Percentiles rank a stretch among this genome's conserved stretches.
These are phyloP conservation scores for Cladosporium sp. DNA, from an alignment of 2,329 filamentous ascomycete species.

Conservation along the genomic window DNA sequence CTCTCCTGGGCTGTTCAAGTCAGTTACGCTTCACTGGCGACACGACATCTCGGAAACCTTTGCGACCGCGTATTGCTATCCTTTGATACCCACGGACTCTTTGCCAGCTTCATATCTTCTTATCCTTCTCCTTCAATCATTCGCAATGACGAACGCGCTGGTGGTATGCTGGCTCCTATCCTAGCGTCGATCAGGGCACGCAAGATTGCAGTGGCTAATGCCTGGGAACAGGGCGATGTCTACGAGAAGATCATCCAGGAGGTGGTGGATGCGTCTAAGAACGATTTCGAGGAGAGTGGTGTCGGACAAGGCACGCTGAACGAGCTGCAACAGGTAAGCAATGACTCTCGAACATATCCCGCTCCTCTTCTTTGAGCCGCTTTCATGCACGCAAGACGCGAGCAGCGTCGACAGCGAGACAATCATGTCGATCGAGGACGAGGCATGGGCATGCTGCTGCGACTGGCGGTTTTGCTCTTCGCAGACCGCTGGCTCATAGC, in stretches of 20 bases:
- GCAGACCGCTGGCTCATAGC: constrained; percentile 13
- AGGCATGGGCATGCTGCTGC: background rate
- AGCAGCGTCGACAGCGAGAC: background rate
- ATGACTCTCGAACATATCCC: constrained; percentile 23
- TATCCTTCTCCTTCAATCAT: background rate
- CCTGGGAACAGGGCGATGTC: constrained; percentile 62
- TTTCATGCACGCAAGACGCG: background rate
- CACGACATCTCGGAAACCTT: constrained; percentile 9
- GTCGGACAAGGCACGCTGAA: constrained; percentile 84
- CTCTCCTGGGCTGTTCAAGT: background rate
- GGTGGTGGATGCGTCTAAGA: constrained; percentile 63
- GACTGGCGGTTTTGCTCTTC: background rate
- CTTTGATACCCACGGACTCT: background rate
- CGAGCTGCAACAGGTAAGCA: constrained; percentile 77
- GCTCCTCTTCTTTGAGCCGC: constrained; percentile 19
- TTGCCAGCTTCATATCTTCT: background rate
- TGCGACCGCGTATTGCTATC: background rate
- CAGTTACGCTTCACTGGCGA: background rate
- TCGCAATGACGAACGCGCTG: constrained; percentile 31
- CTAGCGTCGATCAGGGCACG: constrained; percentile 4
- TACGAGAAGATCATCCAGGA: constrained; percentile 91
- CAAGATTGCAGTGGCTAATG: constrained; percentile 13
- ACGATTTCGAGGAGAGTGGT: constrained; percentile 96
- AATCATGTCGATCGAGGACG: background rate
- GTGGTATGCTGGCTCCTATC: constrained; percentile 26